Percentiles rank a stretch among this genome's conserved stretches.
These are phyloP conservation scores for Chenopodium suecicum DNA, from an alignment of 148 eudicot species.

Conservation along the genomic window DNA sequence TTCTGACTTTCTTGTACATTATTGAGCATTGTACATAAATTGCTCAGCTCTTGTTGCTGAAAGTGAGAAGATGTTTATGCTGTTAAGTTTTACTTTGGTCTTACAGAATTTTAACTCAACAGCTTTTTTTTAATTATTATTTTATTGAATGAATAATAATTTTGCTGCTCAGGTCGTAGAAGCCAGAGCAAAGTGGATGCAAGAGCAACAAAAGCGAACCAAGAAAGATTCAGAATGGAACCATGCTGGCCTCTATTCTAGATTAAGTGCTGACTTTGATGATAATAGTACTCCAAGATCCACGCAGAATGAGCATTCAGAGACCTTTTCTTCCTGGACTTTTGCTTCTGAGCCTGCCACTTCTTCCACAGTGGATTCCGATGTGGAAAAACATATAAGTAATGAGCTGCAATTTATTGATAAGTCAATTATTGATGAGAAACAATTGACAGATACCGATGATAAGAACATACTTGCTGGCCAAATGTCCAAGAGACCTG, in stretches of 20 bases:
- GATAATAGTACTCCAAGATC: conserved; percentile 38
- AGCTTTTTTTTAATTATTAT: neutral
- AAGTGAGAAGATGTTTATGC: neutral
- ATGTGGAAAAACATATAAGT: conserved; percentile 43
- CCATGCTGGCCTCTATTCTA: conserved; percentile 30
- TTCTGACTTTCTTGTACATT: neutral
- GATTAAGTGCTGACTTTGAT: conserved; percentile 42
- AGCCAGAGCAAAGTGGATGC: conserved; percentile 87
- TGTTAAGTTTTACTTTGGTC: neutral
- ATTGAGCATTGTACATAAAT: neutral
- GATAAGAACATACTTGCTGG: conserved; percentile 31
- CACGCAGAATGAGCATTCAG: conserved; percentile 33
- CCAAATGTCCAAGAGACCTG: conserved; percentile 29
- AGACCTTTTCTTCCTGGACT: conserved; percentile 32
- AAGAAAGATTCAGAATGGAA: conserved; percentile 50
- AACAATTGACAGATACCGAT: conserved; percentile 29
- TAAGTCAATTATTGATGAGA: conserved; percentile 54
- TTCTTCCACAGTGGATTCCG: conserved; percentile 40
- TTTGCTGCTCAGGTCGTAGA: conserved; percentile 44
- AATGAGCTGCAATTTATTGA: conserved; percentile 47
- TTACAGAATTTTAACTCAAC: neutral
- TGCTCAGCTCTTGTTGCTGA: neutral
- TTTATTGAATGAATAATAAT: conserved; percentile 6
- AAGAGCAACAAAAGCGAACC: conserved; percentile 67
- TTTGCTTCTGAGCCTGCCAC: conserved; percentile 42